Base-by-base conservation (phyloP, 495 filamentous ascomycete genomes). In the Sphaerosporella brunnea region DNA sequence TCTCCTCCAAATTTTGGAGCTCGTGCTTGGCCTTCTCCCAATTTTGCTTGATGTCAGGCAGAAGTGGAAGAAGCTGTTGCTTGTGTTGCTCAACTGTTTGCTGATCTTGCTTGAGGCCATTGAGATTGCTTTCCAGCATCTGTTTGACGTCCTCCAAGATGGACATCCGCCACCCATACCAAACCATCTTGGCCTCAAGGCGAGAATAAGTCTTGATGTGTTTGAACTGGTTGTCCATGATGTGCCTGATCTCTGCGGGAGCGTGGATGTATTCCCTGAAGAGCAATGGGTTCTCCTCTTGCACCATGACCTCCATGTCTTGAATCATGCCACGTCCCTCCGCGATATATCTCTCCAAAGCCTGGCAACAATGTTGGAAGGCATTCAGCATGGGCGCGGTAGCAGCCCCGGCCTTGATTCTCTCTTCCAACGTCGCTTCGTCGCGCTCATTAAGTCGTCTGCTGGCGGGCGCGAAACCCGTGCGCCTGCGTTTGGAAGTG, bases 121-220 rank as follows among this genome's bases (percentile, higher is more conserved):
- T 73, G 0, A 70, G 67, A 35, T 83, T 85, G 30, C 74, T 77
- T 26, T 80, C 59, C 1, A 97, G 72, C 1, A 80, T 84, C 50
- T 83, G 76, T 57, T 78, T 82, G 16, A 96, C 69, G 3, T 82
- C 84, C 19, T 82, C 78, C 10, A 94, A 76, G 21, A 95, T 73
- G 54, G 84, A 84, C 75, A 82, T 85, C 25, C 92, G 82, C 92
- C 92, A 97, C 58, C 86, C 79, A 60, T 97, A 96, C 92, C 92
- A 97, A 63, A 84, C 87, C 30, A 76, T 84, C 60, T 93, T 93
- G 66, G 87, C 94, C 10, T 83, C 71, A 3, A 92, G 68, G 34
- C 92, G 69, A 2, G 92, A 82, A 60, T 95, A 78, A 0, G 84
- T 92, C 66, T 94, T 95, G 57, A 92, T 79, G 51, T 93, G 93